Percentiles rank a stretch among this genome's conserved stretches.
Evolutionary conservation across 2,329 filamentous ascomycete genomes (phyloP).

Genomic region (Paecilomyces dactylethromorphus): DNA sequence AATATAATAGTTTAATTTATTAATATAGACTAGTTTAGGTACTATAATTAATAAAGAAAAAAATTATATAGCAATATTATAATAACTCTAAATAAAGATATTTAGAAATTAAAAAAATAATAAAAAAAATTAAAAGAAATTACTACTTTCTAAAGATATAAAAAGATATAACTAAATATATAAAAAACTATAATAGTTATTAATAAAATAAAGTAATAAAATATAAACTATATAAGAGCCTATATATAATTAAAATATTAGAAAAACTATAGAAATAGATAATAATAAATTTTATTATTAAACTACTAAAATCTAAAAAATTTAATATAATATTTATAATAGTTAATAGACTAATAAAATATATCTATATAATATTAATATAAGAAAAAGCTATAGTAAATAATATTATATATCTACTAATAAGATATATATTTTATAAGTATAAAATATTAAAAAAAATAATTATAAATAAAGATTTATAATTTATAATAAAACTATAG

Average conservation of each 20-base stretch:
- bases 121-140: not conserved
- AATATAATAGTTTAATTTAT: not conserved
- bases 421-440: not conserved
- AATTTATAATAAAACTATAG: not conserved
- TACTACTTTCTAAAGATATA: not conserved
- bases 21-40: not conserved
- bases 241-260: not conserved
- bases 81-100: not conserved
- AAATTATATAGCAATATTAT: not conserved
- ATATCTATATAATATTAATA: too few species aligned
- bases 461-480: not conserved
- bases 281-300: too few species aligned
- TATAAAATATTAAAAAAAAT: not conserved
- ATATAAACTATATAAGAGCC: not conserved
- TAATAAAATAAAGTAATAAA: not conserved
- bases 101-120: not conserved
- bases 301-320: too few species aligned
- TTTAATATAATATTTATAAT: not conserved
- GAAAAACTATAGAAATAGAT: not conserved
- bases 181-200: not conserved
- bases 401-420: not conserved
- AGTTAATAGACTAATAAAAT: too few species aligned
- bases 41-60: not conserved
- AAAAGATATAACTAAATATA: not conserved
- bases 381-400: too few species aligned